Base-by-base conservation (phyloP, 208 protist species). In the Trypanosoma scelopori region DNA sequence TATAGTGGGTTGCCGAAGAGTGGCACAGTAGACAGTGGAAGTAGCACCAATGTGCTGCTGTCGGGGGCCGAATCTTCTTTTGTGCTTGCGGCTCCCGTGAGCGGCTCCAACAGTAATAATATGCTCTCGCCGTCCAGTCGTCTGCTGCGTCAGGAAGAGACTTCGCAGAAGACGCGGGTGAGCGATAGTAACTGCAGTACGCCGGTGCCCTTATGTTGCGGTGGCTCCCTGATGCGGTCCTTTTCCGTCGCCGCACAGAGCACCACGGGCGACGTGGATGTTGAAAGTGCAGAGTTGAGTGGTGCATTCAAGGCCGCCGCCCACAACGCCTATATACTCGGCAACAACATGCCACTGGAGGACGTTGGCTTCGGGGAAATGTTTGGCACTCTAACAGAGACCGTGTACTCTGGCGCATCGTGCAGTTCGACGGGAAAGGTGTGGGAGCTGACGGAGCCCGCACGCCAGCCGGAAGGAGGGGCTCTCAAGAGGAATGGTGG, bases 341-440 rank as follows among this genome's bases (percentile, higher is more conserved):
- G 16, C 25, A 53, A 22, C 15, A 42, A 27, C 35, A 22, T 22
- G 32, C 4, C 43, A 27, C 41, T 27, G 1, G 45, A 64, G 20
- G 28, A 15, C 5, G 42, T 27, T 7, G 27, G 6, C 25, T 64
- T 27, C 18, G 37, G 45, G 9, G 58, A 64, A 7, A 64, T 28
- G n/a, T 52, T 53, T 53, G 58, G 58, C 20, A 52, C 45, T 11
- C 15, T 41, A 1, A 35, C 46, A 42, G 30, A 64, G 18, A 64
- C 58, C 2, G 46, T 52, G 25, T 49, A 53, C 43, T 52, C 45
- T 1, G 28, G 20, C 6, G 27, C 25, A 11, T 64, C 45, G 16
- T 4, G 7, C 4, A 41, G 30, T 28, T 53, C 45, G 1, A 53
- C 46, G 15, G 41, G 23, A 0, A 32, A 53, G 42, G 25, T 43